Percentiles rank a stretch among this genome's conserved stretches.
Evolutionary conservation across 2,329 filamentous ascomycete species (phyloP).

Genomic region (Pseudocercospora fuligena): DNA sequence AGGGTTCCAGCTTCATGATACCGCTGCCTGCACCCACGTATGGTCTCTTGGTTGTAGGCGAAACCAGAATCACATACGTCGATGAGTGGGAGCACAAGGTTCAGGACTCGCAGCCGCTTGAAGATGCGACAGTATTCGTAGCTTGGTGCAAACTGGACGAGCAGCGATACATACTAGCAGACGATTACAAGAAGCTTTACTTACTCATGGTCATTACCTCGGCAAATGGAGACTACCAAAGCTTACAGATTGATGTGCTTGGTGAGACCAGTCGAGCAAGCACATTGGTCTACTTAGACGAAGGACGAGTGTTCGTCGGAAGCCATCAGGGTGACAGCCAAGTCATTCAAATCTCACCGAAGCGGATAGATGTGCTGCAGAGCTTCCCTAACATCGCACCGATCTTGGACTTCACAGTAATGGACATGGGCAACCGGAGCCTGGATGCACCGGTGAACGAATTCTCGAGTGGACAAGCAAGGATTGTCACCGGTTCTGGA

Average conservation of each 20-base stretch:
- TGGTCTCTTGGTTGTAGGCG: conserved; percentile 54
- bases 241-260: conserved; percentile 72
- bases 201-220: conserved; percentile 78
- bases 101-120: conserved; percentile 66
- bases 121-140: conserved; percentile 83
- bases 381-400: conserved; percentile 84
- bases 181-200: conserved; percentile 86
- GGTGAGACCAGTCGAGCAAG: conserved; percentile 76
- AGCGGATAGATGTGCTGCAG: conserved; percentile 71
- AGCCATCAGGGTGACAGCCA: conserved; percentile 94
- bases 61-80: conserved; percentile 81
- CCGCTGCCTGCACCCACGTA: conserved; percentile 63
- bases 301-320: conserved; percentile 78
- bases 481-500: conserved; percentile 90
- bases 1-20: conserved; percentile 66
- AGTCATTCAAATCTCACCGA: conserved; percentile 65
- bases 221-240: conserved; percentile 68
- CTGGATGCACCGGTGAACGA: conserved; percentile 81
- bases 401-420: conserved; percentile 89
- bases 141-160: conserved; percentile 86
- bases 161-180: conserved; percentile 82
- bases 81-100: conserved; percentile 72
- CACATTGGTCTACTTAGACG: conserved; percentile 76
- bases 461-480: conserved; percentile 92
- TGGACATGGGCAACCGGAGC: conserved; percentile 90